Percentiles rank a stretch among this genome's conserved stretches.
phyloP scores from a whole-genome alignment of 2,329 filamentous ascomycete species.

The Chrysoporthe deuterocubensis region DNA sequence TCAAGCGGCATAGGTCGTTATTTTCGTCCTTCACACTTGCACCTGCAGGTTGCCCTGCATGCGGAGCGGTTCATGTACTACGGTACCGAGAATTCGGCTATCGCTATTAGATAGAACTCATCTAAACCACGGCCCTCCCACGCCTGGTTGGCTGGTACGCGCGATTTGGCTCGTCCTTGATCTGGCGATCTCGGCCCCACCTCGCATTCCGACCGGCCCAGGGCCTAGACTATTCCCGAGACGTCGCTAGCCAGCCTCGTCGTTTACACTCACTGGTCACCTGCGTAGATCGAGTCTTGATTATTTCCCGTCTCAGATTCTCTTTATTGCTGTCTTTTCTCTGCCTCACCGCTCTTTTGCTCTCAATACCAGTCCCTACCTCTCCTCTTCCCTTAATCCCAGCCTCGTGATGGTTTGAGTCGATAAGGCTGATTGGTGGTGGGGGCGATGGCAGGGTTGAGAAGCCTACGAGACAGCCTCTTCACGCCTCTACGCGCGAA shows the following conservation, averaged over 20 bases:
- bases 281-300: neutral
- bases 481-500: neutral
- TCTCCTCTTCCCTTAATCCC: neutral
- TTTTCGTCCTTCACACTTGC: neutral
- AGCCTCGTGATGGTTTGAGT: neutral
- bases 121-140: neutral
- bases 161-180: neutral
- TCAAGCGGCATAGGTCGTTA: neutral
- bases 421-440: neutral
- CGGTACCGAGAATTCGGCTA: neutral
- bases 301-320: neutral
- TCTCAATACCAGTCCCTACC: neutral
- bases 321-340: neutral
- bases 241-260: too few species aligned
- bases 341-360: slow-evolving; percentile 1
- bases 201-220: neutral
- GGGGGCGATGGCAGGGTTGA: neutral
- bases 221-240: neutral
- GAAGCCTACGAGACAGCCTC: neutral
- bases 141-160: neutral
- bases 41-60: neutral
- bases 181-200: neutral
- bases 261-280: too few species aligned
- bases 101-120: neutral
- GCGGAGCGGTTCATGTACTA: neutral